Base-by-base conservation (phyloP, 805 yeast genomes). In the Saccharomycopsis vini region DNA sequence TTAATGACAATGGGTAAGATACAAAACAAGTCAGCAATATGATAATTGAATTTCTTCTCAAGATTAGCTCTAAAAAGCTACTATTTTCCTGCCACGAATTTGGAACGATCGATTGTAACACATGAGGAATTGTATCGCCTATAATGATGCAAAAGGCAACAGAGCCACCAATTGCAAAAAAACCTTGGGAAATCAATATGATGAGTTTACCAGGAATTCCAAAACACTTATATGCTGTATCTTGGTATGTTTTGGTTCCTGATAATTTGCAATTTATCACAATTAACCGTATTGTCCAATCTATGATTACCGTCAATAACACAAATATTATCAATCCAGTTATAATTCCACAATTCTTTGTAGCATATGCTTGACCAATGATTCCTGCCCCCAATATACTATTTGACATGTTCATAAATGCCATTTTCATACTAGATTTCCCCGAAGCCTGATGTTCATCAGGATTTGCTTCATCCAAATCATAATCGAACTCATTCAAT, bases 371-470 rank as follows among this genome's bases (percentile, higher is more conserved):
- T 51, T 88, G 94, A 1, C 97, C 95, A 26, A 90, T 86, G 43
- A 90, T 85, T 5, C 97, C 97, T 0, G 97, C 97, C 0, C 97
- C 97, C 5, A 90, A 68, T 49, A 90, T 90, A 16, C 94, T 81
- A 61, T 89, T 89, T 7, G 96, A 95, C 95, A 89, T 88, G 62
- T 90, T 90, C 94, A 89, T 84, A 56, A 89, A 88, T 4, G 97
- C 97, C 86, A 82, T 82, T 46, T 72, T 74, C 71, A 89, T 69
- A 33, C 69, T 72, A 2, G 84, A 75, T 52, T 74, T 75, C 2
- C 31, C 42, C 39, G 10, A 5, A 10, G 29, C 42, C 22, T 32
- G 28, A 9, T 33, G 32, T n/a, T 12, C 21, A 13, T 18, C 15
- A 10, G 31, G 23, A 16, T 32, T 39, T 5, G 39, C n/a, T 26